Conservation (phyloP, 352 stramenopile species). For the Phytophthora ramorum region DNA sequence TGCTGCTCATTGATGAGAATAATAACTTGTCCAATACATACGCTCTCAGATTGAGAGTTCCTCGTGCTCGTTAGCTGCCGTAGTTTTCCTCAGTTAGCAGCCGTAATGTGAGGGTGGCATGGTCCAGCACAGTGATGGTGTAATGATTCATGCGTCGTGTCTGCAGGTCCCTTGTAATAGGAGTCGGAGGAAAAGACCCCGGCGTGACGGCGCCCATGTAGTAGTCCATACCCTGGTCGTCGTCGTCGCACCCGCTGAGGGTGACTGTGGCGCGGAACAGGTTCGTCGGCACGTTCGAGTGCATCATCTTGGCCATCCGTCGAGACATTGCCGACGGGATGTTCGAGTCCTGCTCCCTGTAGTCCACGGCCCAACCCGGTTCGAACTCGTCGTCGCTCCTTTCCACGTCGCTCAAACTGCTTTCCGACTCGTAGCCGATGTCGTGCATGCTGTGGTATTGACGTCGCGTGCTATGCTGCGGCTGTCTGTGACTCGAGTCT, state of each 20-base stretch:
- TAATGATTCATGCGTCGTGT: constrained; percentile 79
- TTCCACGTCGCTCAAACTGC: constrained; percentile 13
- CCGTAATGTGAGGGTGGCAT: constrained; percentile 70
- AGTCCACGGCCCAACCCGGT: constrained; percentile 80
- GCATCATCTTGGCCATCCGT: constrained; percentile 84
- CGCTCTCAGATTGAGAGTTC: constrained; percentile 11
- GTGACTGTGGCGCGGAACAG: constrained; percentile 77
- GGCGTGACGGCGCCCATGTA: constrained; percentile 68
- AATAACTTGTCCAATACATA: constrained; percentile 32
- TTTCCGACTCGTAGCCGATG: constrained; percentile 17
- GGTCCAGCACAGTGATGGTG: constrained; percentile 78
- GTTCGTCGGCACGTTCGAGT: constrained; percentile 75
- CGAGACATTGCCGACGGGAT: constrained; percentile 70
- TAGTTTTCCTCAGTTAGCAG: constrained; percentile 57
- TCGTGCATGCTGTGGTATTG: constrained; percentile 15
- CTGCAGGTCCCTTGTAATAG: constrained; percentile 77
- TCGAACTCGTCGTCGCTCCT: constrained; percentile 43
- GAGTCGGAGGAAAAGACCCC: constrained; percentile 84
- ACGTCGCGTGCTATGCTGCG: constrained; percentile 21
- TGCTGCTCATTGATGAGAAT: constrained; percentile 17
- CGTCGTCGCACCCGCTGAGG: constrained; percentile 34
- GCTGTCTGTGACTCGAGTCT: constrained; percentile 37
- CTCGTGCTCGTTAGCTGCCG: constrained; percentile 26
- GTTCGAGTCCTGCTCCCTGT: constrained; percentile 75
- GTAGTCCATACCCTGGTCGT: constrained; percentile 32